A percentile compares a stretch with the other conserved stretches of the same genome.
Evolutionary conservation across 164 flowering plant genomes (phyloP).

Genomic region (Taxillus chinensis): DNA sequence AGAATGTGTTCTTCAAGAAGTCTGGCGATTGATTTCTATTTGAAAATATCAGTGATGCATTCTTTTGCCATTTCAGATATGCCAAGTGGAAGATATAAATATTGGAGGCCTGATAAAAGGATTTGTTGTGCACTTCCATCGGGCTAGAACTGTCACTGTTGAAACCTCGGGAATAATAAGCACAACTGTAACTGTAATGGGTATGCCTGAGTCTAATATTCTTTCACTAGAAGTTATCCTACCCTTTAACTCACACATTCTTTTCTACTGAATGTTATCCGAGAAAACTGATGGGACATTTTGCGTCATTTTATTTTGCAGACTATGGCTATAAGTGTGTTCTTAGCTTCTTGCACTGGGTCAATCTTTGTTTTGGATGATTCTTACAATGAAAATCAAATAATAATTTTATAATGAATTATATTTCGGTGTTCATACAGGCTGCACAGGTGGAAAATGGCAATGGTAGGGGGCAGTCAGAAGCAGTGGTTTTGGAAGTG

Average conservation of each 20-base stretch:
- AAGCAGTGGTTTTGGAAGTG: slow-evolving; percentile 64
- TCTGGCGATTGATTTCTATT: no score
- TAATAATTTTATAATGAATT: no score
- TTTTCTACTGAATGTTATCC: no score
- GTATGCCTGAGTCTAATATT: no score
- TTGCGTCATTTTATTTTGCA: no score
- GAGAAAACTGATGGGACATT: no score
- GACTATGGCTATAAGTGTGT: no score
- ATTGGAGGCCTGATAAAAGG: slow-evolving; percentile 70
- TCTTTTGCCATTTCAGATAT: slow-evolving; percentile 43
- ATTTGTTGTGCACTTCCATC: slow-evolving; percentile 83
- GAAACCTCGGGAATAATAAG: slow-evolving; percentile 56
- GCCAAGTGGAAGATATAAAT: slow-evolving; percentile 77
- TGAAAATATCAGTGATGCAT: slow-evolving; percentile 1
- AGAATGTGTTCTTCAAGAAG: slow-evolving; percentile 22
- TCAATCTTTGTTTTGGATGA: no score
- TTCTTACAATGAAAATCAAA: no score
- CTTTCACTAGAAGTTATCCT: no score
- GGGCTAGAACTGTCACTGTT: slow-evolving; percentile 62
- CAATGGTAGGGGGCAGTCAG: slow-evolving; percentile 57
- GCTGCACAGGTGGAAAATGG: slow-evolving; percentile 92
- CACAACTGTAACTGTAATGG: slow-evolving; percentile 71
- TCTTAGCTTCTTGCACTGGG: no score
- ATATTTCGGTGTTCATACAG: slow-evolving; percentile 25
- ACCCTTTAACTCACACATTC: no score